Base-by-base conservation (phyloP, 164 flowering plant species). In the Houttuynia cordata region DNA sequence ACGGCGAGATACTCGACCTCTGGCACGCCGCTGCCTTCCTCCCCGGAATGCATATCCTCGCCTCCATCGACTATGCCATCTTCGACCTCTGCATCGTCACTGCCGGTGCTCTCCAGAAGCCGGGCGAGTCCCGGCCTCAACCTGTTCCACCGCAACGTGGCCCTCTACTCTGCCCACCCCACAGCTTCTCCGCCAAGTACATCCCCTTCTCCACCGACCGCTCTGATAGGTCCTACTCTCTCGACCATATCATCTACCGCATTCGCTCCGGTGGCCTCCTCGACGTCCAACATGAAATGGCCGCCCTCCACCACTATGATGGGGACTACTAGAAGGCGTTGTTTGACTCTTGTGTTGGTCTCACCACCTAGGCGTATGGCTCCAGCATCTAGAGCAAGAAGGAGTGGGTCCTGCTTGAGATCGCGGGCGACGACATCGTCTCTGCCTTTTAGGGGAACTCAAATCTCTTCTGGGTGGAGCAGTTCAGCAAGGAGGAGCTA, bases 321-420 rank as follows among this genome's bases (percentile, higher is more conserved):
- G 96, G 93, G 7, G 64, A 67, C 17, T 86, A 86, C 67, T 88
- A 96, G 97, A 76, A 80, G 3, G 47, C 64, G 22, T 73, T 91
- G 9, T 90, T 90, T 66, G 97, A 90, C 63, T 85, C 91, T 14
- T 78, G 97, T 19, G 78, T 83, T 15, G 95, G 97, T 0, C 81
- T 76, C 69, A 90, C 92, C 53, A 84, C 79, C 2, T 90, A 93
- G 97, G 95, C 97, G 0, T 90, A 87, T 57, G 97, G 97, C 13
- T 85, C 92, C 40, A 94, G 97, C 4, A 94, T 86, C 0, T 90
- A 95, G 95, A 75, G 81, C 66, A 90, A 87, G 76, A 90, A 90
- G 66, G 95, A 90, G 67, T 90, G 95, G 95, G 97, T 90, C 4
- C 62, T 90, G 1, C 97, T 91, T 4, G 88, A 80, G 70, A 90